A percentile compares a stretch with the other conserved stretches of the same genome.
Evolutionary conservation across 768 basidiomycete genomes (phyloP).

Genomic region (Xerocomus spinulosus): DNA sequence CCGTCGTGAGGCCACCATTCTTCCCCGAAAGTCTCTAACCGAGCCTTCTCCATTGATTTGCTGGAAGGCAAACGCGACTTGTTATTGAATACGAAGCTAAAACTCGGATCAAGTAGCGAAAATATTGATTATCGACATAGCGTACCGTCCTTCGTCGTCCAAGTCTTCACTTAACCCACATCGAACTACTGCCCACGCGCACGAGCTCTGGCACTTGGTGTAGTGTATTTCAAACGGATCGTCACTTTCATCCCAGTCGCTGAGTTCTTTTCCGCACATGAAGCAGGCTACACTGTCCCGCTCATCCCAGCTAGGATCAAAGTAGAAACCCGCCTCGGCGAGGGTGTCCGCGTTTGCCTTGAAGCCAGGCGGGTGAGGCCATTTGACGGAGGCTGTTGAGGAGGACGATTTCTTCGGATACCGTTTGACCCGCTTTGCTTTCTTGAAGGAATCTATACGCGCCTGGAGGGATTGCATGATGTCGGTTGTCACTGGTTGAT

Average conservation of each 20-base stretch:
- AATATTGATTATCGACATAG: background rate
- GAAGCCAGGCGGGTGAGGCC: slow-evolving; percentile 69
- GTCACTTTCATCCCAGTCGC: slow-evolving; percentile 81
- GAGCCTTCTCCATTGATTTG: slow-evolving; percentile 67
- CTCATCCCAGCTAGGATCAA: slow-evolving; percentile 60
- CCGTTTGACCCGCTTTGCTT: slow-evolving; percentile 56
- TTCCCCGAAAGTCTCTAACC: slow-evolving; percentile 61
- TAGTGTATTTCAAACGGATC: slow-evolving; percentile 85
- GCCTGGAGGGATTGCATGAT: slow-evolving; percentile 56
- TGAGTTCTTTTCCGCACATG: slow-evolving; percentile 74
- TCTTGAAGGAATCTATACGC: slow-evolving; percentile 66
- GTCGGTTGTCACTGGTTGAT: too few species aligned
- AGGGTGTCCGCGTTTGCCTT: slow-evolving; percentile 69
- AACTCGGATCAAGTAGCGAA: background rate
- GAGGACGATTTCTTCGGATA: slow-evolving; percentile 45
- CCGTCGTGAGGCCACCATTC: slow-evolving; percentile 80
- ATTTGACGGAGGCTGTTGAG: slow-evolving; percentile 49
- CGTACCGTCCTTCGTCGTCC: slow-evolving; percentile 54
- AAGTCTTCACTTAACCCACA: slow-evolving; percentile 64
- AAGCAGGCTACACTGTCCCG: slow-evolving; percentile 80
- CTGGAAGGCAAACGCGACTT: slow-evolving; percentile 60
- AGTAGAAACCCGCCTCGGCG: slow-evolving; percentile 90
- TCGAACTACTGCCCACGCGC: slow-evolving; percentile 78
- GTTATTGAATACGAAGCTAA: slow-evolving; percentile 57
- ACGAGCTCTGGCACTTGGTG: slow-evolving; percentile 57